Base-by-base conservation (phyloP, 2,329 filamentous ascomycete species). In the Aspergillus ibericus region DNA sequence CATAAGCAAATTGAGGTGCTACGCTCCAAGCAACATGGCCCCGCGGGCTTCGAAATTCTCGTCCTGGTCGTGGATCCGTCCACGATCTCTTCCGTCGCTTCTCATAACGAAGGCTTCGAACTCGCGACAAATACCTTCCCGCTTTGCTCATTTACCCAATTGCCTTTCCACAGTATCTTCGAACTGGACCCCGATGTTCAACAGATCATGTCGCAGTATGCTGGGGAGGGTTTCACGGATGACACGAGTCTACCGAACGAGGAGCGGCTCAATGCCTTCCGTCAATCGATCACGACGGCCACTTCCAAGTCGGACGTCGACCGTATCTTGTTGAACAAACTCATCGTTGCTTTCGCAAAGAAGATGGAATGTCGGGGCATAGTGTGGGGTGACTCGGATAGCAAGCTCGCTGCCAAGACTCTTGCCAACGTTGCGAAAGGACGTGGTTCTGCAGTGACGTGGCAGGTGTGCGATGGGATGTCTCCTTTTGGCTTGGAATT, bases 401-500 rank as follows among this genome's bases (percentile, higher is more conserved):
- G 92, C 5, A 85, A 88, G 15, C 85, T 99, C 29, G 93, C 95
- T 4, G 91, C 93, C 65, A 87, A 91, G 68, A 91, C 92, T 0
- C 84, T 99, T 13, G 83, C 91, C 6, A 91, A 95, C 76, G 92
- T 93, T 2, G 92, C 93, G 22, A 97, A 96, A 76, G 95, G 95
- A 1, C 85, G 93, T 50, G 95, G 93, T 0, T 92, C 89, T 65
- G 86, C 89, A 4, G 78, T 98, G 18, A 91, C 93, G 1, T 93
- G 89, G 87, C 85, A 90, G 66, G 85, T 93, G 15, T 86, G 87
- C 52, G 95, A 98, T 72, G 92, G 92, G 5, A 76, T 81, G 48
- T 83, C 84, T 9, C 81, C 83, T 1, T 81, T 81, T 68, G 84
- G 82, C 16, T 67, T 86, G 34, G 73, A 78, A 55, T 85, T 96